Conservation (phyloP, 2,329 filamentous ascomycete genomes). For the Nigrospora oryzae region DNA sequence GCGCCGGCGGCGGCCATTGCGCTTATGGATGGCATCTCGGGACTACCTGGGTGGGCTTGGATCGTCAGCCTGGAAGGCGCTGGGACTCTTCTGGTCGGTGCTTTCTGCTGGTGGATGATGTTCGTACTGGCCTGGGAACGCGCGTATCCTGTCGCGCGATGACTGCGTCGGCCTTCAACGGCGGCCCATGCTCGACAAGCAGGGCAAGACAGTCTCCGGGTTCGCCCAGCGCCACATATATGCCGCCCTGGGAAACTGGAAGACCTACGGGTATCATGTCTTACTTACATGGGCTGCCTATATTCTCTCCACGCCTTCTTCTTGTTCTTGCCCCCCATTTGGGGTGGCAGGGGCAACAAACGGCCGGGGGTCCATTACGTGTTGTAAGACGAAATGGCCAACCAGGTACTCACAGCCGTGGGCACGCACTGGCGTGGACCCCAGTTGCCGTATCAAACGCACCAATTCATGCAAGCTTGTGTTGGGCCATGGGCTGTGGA, state of each 20-base stretch:
- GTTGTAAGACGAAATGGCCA: not conserved
- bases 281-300: constrained; percentile 70
- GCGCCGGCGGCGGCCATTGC: constrained; percentile 66
- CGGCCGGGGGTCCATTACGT: constrained; percentile 6
- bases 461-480: too few relatives aligned
- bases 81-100: constrained; percentile 58
- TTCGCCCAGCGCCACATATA: constrained; percentile 68
- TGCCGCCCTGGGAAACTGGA: constrained; percentile 70
- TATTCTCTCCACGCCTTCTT: constrained; percentile 68
- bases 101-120: constrained; percentile 39
- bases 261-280: constrained; percentile 66
- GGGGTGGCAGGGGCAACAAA: constrained; percentile 34
- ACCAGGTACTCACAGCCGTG: too few relatives aligned
- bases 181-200: constrained; percentile 61
- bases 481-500: too few relatives aligned
- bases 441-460: too few relatives aligned
- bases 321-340: constrained; percentile 73
- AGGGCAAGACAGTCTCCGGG: constrained; percentile 63
- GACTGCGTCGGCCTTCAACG: constrained; percentile 67
- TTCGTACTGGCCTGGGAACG: constrained; percentile 39
- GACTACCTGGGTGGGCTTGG: constrained; percentile 51
- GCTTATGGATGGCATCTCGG: constrained; percentile 56
- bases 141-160: constrained; percentile 30
- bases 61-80: constrained; percentile 64
- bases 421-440: too few relatives aligned